Conservation (phyloP, 1,284 basidiomycete species). For the Cutaneotrichosporon cavernicola region DNA sequence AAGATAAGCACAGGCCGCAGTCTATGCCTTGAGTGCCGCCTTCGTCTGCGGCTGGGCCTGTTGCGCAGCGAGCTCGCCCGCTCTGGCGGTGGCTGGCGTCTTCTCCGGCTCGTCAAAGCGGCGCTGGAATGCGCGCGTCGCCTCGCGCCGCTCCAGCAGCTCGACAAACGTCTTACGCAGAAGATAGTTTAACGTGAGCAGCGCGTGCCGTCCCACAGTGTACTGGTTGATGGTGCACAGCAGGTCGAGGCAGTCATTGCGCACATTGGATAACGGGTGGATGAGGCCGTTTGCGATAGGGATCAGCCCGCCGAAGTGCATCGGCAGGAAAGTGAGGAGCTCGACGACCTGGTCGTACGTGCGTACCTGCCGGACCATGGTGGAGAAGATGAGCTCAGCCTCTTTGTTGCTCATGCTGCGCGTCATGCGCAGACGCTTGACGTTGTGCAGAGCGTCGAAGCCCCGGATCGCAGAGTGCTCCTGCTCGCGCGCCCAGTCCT, state of each 20-base stretch:
- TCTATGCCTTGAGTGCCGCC: constrained; percentile 16
- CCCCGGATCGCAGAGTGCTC: constrained; percentile 59
- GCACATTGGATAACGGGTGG: constrained; percentile 72
- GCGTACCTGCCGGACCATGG: constrained; percentile 66
- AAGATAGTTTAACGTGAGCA: constrained; percentile 84
- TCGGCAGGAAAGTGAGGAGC: constrained; percentile 74
- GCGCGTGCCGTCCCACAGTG: constrained; percentile 77
- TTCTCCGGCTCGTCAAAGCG: constrained; percentile 11
- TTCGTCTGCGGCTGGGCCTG: constrained; percentile 8
- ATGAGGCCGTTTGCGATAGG: constrained; percentile 86
- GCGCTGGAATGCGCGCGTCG: constrained; percentile 12
- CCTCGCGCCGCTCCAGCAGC: constrained; percentile 27
- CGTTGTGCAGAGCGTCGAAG: constrained; percentile 71
- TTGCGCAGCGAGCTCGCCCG: constrained; percentile 15
- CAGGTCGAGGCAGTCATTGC: constrained; percentile 76
- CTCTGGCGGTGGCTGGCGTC: constrained; percentile 16
- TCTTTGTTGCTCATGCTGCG: constrained; percentile 65
- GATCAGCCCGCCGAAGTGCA: constrained; percentile 76
- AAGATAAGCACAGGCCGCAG: not conserved
- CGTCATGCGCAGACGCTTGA: constrained; percentile 64
- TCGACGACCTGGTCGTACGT: constrained; percentile 86
- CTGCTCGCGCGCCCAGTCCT: constrained; percentile 62
- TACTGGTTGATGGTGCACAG: constrained; percentile 73
- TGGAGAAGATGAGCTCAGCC: constrained; percentile 70
- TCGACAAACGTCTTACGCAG: constrained; percentile 60